Conservation (phyloP, 495 filamentous ascomycete species). For the Penicillium maclennaniae region DNA sequence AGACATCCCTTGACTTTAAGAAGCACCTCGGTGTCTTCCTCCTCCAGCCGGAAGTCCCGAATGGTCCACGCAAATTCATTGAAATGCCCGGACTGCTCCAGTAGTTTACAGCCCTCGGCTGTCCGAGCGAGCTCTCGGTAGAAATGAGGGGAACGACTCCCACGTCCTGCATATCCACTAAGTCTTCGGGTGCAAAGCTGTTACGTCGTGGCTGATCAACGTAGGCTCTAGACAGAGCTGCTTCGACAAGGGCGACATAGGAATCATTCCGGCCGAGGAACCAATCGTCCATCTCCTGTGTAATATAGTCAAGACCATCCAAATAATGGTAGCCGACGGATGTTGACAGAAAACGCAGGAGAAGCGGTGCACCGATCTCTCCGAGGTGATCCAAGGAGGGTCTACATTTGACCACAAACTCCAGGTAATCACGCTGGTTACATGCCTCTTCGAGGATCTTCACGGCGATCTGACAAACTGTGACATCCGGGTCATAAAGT, state of each 20-base stretch:
- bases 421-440: slow-evolving; percentile 81
- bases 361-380: slow-evolving; percentile 90
- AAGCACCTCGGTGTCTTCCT: slow-evolving; percentile 80
- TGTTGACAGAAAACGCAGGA: slow-evolving; percentile 90
- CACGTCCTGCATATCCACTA: slow-evolving; percentile 56
- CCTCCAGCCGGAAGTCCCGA: slow-evolving; percentile 73
- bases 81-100: slow-evolving; percentile 92
- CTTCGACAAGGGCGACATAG: slow-evolving; percentile 93
- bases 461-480: slow-evolving; percentile 91
- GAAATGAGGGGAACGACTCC: slow-evolving; percentile 90
- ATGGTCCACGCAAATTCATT: slow-evolving; percentile 87
- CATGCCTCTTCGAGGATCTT: slow-evolving; percentile 97
- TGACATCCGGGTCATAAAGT: slow-evolving; percentile 92
- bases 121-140: slow-evolving; percentile 94
- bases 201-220: slow-evolving; percentile 51
- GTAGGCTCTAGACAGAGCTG: slow-evolving; percentile 86
- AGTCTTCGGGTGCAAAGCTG: slow-evolving; percentile 48
- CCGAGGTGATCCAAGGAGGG: slow-evolving; percentile 95
- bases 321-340: slow-evolving; percentile 97
- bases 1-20: slow-evolving; percentile 95
- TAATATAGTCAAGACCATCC: slow-evolving; percentile 95
- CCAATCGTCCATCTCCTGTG: slow-evolving; percentile 99
- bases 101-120: slow-evolving; percentile 81
- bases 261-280: slow-evolving; percentile 92
- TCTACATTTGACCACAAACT: slow-evolving; percentile 93